Base-by-base conservation (phyloP, 495 filamentous ascomycete genomes). In the Podospora fimiseda region DNA sequence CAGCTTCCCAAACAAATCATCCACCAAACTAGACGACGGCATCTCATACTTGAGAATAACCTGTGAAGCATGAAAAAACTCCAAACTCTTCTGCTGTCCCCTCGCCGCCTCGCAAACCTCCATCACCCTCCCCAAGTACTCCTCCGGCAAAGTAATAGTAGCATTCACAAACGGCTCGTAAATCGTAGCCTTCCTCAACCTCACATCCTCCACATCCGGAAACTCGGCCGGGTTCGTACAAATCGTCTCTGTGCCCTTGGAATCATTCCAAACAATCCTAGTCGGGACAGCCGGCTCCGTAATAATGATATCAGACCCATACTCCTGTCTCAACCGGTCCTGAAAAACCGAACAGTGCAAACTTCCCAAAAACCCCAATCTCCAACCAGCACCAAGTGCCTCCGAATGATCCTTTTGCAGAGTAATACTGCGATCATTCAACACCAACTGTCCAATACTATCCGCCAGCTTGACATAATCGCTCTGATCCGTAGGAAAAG, bases 271-370 rank as follows among this genome's bases (percentile, higher is more conserved):
- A 7, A 86, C 61, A 6, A 97, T 79, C 65, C 89, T 92, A 59
- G 91, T 91, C 3, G 94, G 90, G 5, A 97, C 93, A 1, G 90
- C 88, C 2, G 93, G 93, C 14, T 95, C 91, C 2, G 93, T 98
- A 63, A 98, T 96, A 68, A 97, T 96, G 69, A 98, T 90, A 60
- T 82, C 90, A 9, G 88, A 89, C 13, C 91, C 93, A 62, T 97
- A 90, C 67, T 98, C 93, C 64, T 95, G 90, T 15, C 89, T 81
- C 24, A 98, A 72, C n/a, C 93, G 85, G 69, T 98, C 93, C 70
- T 98, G 91, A 60, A 98, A 98, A 3, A 98, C 93, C 24, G 91
- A 96, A 68, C 93, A 96, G 66, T 98, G 93, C 30, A 98, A 77
- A 11, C 90, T 96, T 1, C 93, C 93, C n/a, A 97, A 67, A 62